Base-by-base conservation (phyloP, 2,329 filamentous ascomycete species). In the Scytalidium sp. region DNA sequence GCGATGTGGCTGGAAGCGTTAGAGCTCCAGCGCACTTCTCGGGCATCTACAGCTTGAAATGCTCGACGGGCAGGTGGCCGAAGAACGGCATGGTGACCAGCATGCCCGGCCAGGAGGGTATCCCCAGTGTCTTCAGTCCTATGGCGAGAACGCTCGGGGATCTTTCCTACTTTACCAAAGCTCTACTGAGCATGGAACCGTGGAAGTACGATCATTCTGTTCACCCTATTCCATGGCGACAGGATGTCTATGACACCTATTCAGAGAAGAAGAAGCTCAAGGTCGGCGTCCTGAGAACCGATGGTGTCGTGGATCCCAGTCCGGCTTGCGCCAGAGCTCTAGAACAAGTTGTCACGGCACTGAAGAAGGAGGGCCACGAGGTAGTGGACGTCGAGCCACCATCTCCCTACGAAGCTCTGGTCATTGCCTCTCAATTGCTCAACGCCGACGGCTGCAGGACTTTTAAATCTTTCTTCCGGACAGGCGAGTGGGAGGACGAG, bases 71-170 rank as follows among this genome's bases (percentile, higher is more conserved):
- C 2, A 80, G 92, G 44, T 97, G 92, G 90, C 90, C 90, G 1
- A 96, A 95, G 67, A 78, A 82, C 40, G 90, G 90, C 9, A 84
- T 90, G 65, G 81, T 81, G 53, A 96, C 92, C 0, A 92, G 87
- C 60, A 96, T 96, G 90, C 84, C 88, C 0, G 93, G 93, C 0
- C 91, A 97, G 65, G 93, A 97, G 64, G 92, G 91, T 1, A 84
- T 97, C 25, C 84, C 90, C 1, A 89, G 87, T 55, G 90, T 96
- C 19, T 96, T 92, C 70, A 93, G 88, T 50, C 92, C 92, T 4
- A 97, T 97, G 93, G 83, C 92, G 2, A 80, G 91, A 47, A 96
- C 91, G 0, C 70, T 96, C 51, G 80, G 84, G 55, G 92, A 97
- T 63, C 72, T 97, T 53, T 79, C 79, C 1, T 96, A 96, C 70